These are phyloP conservation scores for Paramecium primaurelia DNA, from an alignment of 73 alveolate genomes.

Conservation along the genomic window DNA sequence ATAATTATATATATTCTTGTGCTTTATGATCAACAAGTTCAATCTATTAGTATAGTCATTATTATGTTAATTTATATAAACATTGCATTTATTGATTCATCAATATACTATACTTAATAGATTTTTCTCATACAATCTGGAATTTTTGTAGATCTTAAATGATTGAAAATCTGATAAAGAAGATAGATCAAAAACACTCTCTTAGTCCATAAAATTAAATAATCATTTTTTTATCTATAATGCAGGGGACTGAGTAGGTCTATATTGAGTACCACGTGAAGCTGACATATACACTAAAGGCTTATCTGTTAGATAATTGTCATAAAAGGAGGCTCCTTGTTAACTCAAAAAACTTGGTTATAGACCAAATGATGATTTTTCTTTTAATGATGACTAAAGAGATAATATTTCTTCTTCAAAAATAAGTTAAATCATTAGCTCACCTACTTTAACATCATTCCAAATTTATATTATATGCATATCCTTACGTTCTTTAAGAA, in stretches of 20 bases:
- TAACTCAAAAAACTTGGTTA: not conserved
- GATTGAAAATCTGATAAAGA: not conserved
- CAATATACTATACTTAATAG: not conserved
- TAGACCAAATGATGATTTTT: not conserved
- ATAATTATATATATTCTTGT: not conserved
- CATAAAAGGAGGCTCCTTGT: not conserved
- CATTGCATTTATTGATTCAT: not conserved
- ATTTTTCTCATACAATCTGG: not conserved
- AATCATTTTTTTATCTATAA: not conserved
- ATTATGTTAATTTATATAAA: not conserved
- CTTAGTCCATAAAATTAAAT: not conserved
- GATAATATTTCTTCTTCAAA: not conserved
- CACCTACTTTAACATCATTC: not conserved
- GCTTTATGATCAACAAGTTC: no score
- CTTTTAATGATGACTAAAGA: not conserved
- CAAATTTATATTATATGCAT: not conserved
- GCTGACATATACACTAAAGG: not conserved
- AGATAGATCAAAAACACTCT: not conserved
- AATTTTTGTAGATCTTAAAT: not conserved
- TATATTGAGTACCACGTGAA: not conserved
- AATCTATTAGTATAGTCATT: not conserved
- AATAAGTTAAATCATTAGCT: not conserved
- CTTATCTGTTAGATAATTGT: not conserved
- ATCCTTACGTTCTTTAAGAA: not conserved
- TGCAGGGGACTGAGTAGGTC: not conserved